Evolutionary conservation across 805 yeast species (phyloP).

Genomic region (Candida mattraensis): DNA sequence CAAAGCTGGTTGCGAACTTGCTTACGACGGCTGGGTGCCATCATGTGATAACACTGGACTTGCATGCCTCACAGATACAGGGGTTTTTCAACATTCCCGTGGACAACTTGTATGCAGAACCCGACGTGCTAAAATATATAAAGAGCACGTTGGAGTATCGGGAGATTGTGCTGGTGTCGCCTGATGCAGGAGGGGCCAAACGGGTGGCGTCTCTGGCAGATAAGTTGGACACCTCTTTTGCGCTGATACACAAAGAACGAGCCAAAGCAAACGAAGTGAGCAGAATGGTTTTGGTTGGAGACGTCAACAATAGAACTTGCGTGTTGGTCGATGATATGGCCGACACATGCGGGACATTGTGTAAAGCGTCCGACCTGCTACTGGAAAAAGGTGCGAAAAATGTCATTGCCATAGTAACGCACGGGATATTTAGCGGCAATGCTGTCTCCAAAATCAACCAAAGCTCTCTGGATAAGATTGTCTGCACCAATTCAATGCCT

Average conservation of each 20-base stretch:
- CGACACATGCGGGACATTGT: slow-evolving; percentile 95
- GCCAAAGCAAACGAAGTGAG: slow-evolving; percentile 94
- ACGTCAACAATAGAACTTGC: slow-evolving; percentile 80
- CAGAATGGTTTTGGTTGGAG: slow-evolving; percentile 95
- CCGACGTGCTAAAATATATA: slow-evolving; percentile 81
- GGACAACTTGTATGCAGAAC: slow-evolving; percentile 94
- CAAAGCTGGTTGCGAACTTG: slow-evolving; percentile 89
- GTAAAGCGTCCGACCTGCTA: slow-evolving; percentile 89
- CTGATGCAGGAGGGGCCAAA: slow-evolving; percentile 99
- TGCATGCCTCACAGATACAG: slow-evolving; percentile 97
- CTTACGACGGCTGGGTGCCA: slow-evolving; percentile 92
- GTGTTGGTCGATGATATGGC: slow-evolving; percentile 96
- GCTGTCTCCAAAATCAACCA: slow-evolving; percentile 73
- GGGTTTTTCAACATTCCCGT: slow-evolving; percentile 96
- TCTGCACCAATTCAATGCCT: slow-evolving; percentile 94
- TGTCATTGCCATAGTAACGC: slow-evolving; percentile 93
- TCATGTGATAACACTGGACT: slow-evolving; percentile 94
- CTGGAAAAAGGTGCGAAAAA: slow-evolving; percentile 76
- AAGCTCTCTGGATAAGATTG: slow-evolving; percentile 67
- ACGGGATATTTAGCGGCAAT: slow-evolving; percentile 86
- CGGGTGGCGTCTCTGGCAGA: slow-evolving; percentile 95
- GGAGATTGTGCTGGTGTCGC: slow-evolving; percentile 80
- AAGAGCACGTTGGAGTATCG: slow-evolving; percentile 56
- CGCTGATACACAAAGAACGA: slow-evolving; percentile 94
- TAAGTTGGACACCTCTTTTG: slow-evolving; percentile 86